Evolutionary conservation across 208 protist genomes (phyloP).

Genomic region (Acanthamoeba sp.): DNA sequence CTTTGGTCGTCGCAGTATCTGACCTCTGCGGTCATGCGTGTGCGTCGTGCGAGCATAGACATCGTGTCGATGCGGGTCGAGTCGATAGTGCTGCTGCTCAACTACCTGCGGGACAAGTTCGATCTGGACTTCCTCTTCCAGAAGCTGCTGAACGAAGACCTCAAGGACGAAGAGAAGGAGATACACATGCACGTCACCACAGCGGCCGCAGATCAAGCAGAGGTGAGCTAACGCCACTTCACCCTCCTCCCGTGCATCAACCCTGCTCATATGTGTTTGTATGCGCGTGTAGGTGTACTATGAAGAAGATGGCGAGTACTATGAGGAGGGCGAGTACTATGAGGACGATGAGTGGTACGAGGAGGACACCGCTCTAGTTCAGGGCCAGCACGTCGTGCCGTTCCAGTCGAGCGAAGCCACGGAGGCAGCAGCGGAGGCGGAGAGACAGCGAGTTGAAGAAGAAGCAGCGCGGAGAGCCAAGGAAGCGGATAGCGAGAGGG

Average conservation of each 20-base stretch:
- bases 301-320: background rate
- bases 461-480: background rate
- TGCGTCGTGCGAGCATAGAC: background rate
- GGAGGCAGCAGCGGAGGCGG: background rate
- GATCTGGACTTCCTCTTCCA: slow-evolving; percentile 65
- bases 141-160: slow-evolving; percentile 13
- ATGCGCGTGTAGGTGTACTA: background rate
- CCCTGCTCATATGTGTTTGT: background rate
- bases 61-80: background rate
- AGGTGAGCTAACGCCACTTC: background rate
- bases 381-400: background rate
- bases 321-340: slow-evolving; percentile 21
- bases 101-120: slow-evolving; percentile 24
- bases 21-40: background rate
- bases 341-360: background rate
- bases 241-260: background rate
- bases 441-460: background rate
- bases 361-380: background rate
- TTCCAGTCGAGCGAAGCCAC: background rate
- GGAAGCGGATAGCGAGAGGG: background rate
- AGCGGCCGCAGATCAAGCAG: background rate
- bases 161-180: background rate
- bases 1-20: too few species aligned
- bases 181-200: slow-evolving; percentile 28
- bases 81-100: background rate